Evolutionary conservation across 768 basidiomycete genomes (phyloP), one percentile per base, ranked within the genome.

Genomic region (Melanogaster broomeanus): DNA sequence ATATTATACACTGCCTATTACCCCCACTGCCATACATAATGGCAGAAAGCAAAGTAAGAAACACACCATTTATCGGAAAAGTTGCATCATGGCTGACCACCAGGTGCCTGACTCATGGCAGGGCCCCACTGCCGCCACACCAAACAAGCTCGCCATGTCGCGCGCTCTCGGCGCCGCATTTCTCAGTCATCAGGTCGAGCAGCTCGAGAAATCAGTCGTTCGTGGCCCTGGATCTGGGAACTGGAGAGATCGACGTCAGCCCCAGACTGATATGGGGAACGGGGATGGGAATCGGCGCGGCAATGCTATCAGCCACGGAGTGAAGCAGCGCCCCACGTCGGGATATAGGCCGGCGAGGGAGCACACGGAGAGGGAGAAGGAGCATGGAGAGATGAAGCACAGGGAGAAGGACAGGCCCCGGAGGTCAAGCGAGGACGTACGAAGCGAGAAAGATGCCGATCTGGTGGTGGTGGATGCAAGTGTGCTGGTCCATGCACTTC

Each of bases 101-200:
- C n/a, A 19, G 35, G 16, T 19, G n/a, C 18, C 31, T 31, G 31
- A 19, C n/a, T 18, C 35, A 37, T 19, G 35, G 18, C 47, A 66
- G 67, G 61, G 55, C 15, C 56, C 64, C 43, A 49, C 61, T 49
- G 46, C 57, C 15, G 48, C 71, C 45, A 66, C 66, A 30, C 64
- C 74, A 27, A 83, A 80, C 69, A 87, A 86, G 66, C 66, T 88
- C 37, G 88, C 88, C 51, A 89, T 93, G 88, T 92, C 90, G 49
- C 82, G 85, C 55, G 90, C 91, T 1, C 81, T 93, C 34, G 91
- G 91, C 18, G 90, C 90, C 25, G 91, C 91, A 3, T 92, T 92
- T 65, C 79, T 93, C 52, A 87, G 80, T 56, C 90, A 93, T 60
- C 90, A 93, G 61, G 91, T 93, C 39, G 88, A 92, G 59, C 87